Evolutionary conservation across 495 filamentous ascomycete genomes (phyloP).

Genomic region (Thermochaetoides thermophila): DNA sequence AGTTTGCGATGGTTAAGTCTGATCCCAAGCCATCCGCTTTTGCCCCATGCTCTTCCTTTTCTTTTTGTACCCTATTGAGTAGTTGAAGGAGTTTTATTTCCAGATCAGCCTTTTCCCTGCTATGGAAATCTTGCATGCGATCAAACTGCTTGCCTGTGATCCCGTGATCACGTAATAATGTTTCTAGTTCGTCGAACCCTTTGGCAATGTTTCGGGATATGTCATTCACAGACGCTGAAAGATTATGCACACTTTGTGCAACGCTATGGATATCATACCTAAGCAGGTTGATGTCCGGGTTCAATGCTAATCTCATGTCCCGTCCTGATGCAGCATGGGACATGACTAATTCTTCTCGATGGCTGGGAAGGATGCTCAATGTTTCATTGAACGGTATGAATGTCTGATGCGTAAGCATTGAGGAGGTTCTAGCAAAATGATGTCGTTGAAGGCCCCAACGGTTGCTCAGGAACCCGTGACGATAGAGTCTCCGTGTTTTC

Average conservation of each 20-base stretch:
- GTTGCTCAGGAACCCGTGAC: slow-evolving; percentile 2
- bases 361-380: neutral
- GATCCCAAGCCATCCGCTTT: neutral
- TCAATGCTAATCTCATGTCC: too few species aligned
- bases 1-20: neutral
- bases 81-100: neutral
- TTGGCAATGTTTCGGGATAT: too few species aligned
- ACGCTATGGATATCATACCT: too few species aligned
- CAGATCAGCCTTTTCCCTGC: neutral
- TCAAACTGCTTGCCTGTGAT: too few species aligned
- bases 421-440: neutral
- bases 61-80: neutral
- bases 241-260: too few species aligned
- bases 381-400: neutral
- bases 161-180: too few species aligned
- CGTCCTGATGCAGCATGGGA: too few species aligned
- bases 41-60: neutral
- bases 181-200: too few species aligned
- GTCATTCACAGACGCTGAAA: too few species aligned
- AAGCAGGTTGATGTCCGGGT: too few species aligned
- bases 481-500: neutral
- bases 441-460: slow-evolving; percentile 1
- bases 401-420: neutral
- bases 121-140: neutral
- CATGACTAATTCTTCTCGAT: neutral